Evolutionary conservation across 139 green algal genomes (phyloP), one percentile per base, ranked within the genome.

Genomic region (Tetradesmus obliquus): DNA sequence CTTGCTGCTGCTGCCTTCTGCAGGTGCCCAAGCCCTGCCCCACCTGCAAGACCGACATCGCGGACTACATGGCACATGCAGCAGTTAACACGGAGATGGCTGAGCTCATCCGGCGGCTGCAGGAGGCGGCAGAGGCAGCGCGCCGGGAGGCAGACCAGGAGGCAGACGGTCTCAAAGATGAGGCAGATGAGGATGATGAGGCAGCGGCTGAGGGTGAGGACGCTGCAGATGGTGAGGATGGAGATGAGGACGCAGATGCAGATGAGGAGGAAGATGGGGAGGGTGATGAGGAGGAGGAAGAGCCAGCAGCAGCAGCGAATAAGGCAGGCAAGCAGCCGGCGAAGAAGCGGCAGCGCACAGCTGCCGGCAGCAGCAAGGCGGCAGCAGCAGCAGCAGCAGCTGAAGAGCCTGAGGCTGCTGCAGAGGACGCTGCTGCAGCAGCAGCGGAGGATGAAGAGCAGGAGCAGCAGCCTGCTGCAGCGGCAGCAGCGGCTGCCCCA

Each of bases 11-110:
- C 66, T 76, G 66, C 66, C n/a, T n/a, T 84, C 24, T 54, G 55
- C 88, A 95, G 87, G 82, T 95, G 85, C 74, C 69, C 74, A 95
- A 95, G 92, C 92, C 94, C 32, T 97, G 95, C 94, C 94, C 94
- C 12, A 74, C 81, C 8, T 97, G 95, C 95, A 98, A 95, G 90
- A 74, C 91, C 0, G 96, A 99, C 94, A 90, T 99, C 15, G 92
- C 93, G 15, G 96, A 99, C 45, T 99, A 97, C 94, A 80, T 99
- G 19, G 76, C 83, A 12, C 92, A 89, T 10, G 93, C 94, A 3
- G 93, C 96, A 66, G 94, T 98, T 76, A 97, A 98, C 94, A 92
- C 91, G 86, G 90, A 89, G 90, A 88, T 94, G 84, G 32, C 17
- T 17, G 45, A 79, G 81, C 74, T 89, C 22, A 96, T 98, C 79